These are phyloP conservation scores for Pseudozyma flocculosa DNA, from an alignment of 1,284 basidiomycete genomes.

Conservation along the genomic window DNA sequence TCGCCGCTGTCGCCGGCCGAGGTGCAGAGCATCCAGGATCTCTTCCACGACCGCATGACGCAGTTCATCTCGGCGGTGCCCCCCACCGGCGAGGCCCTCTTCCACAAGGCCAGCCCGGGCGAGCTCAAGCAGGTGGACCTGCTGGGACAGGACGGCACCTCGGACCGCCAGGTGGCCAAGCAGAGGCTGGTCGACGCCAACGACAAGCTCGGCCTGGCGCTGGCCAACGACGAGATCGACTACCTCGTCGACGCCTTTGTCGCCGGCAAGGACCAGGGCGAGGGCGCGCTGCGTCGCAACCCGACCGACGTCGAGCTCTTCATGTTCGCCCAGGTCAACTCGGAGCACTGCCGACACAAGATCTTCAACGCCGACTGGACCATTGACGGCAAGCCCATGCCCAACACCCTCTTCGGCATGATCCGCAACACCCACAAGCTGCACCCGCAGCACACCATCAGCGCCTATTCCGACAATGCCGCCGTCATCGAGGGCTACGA, in stretches of 20 bases:
- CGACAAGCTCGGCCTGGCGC: constrained; percentile 80
- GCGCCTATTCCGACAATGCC: constrained; percentile 97
- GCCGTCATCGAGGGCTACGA: constrained; percentile 81
- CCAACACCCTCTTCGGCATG: constrained; percentile 90
- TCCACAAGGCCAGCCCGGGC: constrained; percentile 70
- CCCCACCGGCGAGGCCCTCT: constrained; percentile 67
- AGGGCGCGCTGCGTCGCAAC: constrained; percentile 46
- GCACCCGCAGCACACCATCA: constrained; percentile 72
- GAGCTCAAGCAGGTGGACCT: constrained; percentile 71
- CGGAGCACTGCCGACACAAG: constrained; percentile 98
- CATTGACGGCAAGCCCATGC: constrained; percentile 71
- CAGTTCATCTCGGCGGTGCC: constrained; percentile 66
- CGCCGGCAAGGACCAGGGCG: constrained; percentile 61
- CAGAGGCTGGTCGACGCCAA: constrained; percentile 72
- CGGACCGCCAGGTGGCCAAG: constrained; percentile 41
- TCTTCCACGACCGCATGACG: constrained; percentile 84
- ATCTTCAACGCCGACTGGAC: constrained; percentile 99
- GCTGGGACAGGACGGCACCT: constrained; percentile 54
- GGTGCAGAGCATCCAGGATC: constrained; percentile 22
- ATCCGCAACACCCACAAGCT: constrained; percentile 93
- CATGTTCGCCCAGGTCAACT: constrained; percentile 99
- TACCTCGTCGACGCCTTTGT: constrained; percentile 90
- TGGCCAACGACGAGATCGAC: constrained; percentile 84
- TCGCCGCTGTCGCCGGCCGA: constrained; percentile 26
- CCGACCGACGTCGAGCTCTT: constrained; percentile 93